Conservation (phyloP, 768 basidiomycete genomes). For the Boletus bicolor region DNA sequence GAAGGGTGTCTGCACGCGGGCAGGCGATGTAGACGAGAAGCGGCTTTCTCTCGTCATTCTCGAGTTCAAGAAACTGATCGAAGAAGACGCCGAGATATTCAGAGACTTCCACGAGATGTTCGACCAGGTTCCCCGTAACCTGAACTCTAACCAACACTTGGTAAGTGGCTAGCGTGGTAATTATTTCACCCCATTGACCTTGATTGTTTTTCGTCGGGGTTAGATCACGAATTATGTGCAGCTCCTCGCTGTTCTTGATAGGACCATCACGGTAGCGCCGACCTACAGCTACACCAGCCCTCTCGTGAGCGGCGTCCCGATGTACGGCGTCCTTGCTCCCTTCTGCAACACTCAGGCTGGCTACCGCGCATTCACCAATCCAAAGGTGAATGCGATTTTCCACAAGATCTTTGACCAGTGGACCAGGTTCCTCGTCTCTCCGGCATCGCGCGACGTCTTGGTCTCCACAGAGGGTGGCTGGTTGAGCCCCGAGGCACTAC, state of each 20-base stretch:
- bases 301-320: conserved; percentile 23
- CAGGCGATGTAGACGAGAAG: conserved; percentile 1
- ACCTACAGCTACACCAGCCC: conserved; percentile 18
- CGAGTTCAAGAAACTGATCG: conserved; percentile 23
- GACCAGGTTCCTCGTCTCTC: conserved; percentile 44
- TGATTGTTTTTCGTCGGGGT: neutral
- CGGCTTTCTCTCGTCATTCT: conserved; percentile 15
- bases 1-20: conserved; percentile 6
- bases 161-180: conserved; percentile 1
- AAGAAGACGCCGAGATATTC: conserved; percentile 16
- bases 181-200: neutral
- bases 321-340: conserved; percentile 22
- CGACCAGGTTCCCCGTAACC: conserved; percentile 4
- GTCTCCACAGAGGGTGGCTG: conserved; percentile 40
- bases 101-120: conserved; percentile 27
- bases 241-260: conserved; percentile 12
- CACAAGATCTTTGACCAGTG: conserved; percentile 48
- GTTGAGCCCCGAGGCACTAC: conserved; percentile 40
- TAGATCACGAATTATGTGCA: conserved; percentile 4
- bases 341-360: conserved; percentile 24
- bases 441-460: conserved; percentile 43
- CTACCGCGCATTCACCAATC: conserved; percentile 18
- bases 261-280: conserved; percentile 13
- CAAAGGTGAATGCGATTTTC: too few species aligned
- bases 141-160: neutral